Evolutionary conservation across 805 yeast genomes (phyloP), one percentile per base, ranked within the genome.

Genomic region (Allodekkera sacchari): DNA sequence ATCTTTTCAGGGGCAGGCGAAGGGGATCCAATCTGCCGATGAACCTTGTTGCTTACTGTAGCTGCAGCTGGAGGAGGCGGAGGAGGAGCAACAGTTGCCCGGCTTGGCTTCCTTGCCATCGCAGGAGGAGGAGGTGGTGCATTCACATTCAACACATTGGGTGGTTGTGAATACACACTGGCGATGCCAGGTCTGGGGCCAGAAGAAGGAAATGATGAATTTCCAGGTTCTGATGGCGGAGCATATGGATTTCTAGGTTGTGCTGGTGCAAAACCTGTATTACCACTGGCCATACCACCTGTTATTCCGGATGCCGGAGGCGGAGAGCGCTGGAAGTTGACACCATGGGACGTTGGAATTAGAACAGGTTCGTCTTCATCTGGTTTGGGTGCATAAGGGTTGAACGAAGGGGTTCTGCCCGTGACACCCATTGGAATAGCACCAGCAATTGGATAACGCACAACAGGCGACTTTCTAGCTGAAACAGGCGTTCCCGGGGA

Each of bases 171-270:
- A 26, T 59, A 34, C 6, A 32, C 42, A 7, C 16, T 16, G 17
- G 28, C 28, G 13, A 18, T 16, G 28, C 28, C 16, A 25, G 12
- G 13, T 25, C 18, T 18, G 17, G 13, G n/a, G n/a, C n/a, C 13
- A 13, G 28, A 13, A 18, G 28, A 13, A 7, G 16, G 17, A 13
- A 16, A 15, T 12, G 18, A 14, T 12, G 28, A 7, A 16, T 16
- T 25, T 12, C 28, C 19, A 15, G 26, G 24, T 28, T 42, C 49
- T 4, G 48, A 45, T 22, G 51, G 51, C 31, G 66, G 63, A 28
- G 62, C 60, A 39, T 59, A 59, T 13, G 64, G 63, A 32, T 57
- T 55, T 18, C 36, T 31, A 2, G 45, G 22, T 6, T 34, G 43
- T 30, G 29, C 14, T 14, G 15, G 11, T 22, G 39, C 15, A 3